Evolutionary conservation across 2,329 filamentous ascomycete species (phyloP).

Genomic region (Clonostachys rhizophaga): DNA sequence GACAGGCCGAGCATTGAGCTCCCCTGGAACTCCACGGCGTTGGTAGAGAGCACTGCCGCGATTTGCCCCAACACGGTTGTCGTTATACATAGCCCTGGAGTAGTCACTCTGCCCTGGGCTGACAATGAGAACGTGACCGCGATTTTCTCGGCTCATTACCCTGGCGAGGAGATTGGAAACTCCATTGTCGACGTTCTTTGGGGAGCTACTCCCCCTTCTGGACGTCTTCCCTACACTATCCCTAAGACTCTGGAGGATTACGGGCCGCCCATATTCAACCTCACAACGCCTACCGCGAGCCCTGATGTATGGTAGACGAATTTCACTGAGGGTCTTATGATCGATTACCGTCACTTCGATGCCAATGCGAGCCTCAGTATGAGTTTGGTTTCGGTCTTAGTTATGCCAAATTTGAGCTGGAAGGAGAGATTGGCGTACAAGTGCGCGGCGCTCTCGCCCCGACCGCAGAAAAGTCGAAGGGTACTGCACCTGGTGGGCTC

Average conservation of each 20-base stretch:
- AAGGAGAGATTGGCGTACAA: slow-evolving; percentile 11
- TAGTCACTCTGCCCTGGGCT: slow-evolving; percentile 49
- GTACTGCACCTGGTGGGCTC: slow-evolving; percentile 44
- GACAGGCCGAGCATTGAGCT: slow-evolving; percentile 44
- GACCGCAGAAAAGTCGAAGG: slow-evolving; percentile 12
- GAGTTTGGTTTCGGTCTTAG: slow-evolving; percentile 67
- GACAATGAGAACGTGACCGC: slow-evolving; percentile 59
- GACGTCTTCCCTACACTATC: slow-evolving; percentile 58
- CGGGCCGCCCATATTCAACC: slow-evolving; percentile 6
- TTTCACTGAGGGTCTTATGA: slow-evolving; percentile 61
- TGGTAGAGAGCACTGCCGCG: slow-evolving; percentile 44
- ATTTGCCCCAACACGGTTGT: slow-evolving; percentile 43
- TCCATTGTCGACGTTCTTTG: slow-evolving; percentile 57
- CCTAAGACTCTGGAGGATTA: slow-evolving; percentile 48
- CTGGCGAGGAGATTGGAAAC: slow-evolving; percentile 58
- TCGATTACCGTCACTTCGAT: slow-evolving; percentile 65
- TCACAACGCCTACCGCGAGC: slow-evolving; percentile 28
- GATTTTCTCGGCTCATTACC: slow-evolving; percentile 54
- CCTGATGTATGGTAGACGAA: slow-evolving; percentile 32
- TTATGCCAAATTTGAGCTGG: slow-evolving; percentile 57
- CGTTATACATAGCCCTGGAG: slow-evolving; percentile 55
- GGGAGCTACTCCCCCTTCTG: slow-evolving; percentile 51
- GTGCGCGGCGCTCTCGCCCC: slow-evolving; percentile 14
- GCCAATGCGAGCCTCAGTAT: slow-evolving; percentile 50
- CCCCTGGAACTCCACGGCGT: slow-evolving; percentile 54